These are phyloP conservation scores for Candida ulmi DNA, from an alignment of 805 yeast genomes.

Conservation along the genomic window DNA sequence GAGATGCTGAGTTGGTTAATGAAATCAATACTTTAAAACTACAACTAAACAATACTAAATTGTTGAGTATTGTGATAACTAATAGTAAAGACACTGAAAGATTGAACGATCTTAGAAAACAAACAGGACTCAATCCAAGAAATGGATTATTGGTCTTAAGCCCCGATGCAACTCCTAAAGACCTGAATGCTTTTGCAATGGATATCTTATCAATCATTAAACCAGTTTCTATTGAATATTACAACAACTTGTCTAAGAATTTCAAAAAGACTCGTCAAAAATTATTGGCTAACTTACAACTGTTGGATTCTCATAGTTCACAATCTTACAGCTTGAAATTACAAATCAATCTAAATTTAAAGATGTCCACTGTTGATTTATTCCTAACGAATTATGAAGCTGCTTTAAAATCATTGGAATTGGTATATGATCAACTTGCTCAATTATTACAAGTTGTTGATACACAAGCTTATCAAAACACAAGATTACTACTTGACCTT, in stretches of 20 bases:
- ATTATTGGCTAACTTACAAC: conserved; percentile 2
- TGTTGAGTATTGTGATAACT: conserved; percentile 31
- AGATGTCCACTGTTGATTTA: background rate
- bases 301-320: background rate
- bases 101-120: conserved; percentile 30
- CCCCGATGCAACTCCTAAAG: conserved; percentile 33
- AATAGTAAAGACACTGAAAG: conserved; percentile 31
- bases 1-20: conserved; percentile 28
- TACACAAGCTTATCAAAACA: conserved; percentile 23
- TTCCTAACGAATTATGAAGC: conserved; percentile 26
- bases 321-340: background rate
- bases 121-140: conserved; percentile 37
- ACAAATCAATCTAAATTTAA: background rate
- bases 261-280: conserved; percentile 33
- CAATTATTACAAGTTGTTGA: conserved; percentile 28
- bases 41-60: conserved; percentile 24
- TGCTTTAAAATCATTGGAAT: conserved; percentile 45
- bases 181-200: conserved; percentile 33
- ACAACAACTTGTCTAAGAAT: conserved; percentile 32
- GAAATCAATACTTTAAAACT: conserved; percentile 34
- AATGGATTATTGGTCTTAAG: conserved; percentile 37
- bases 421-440: conserved; percentile 46
- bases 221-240: conserved; percentile 40
- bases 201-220: conserved; percentile 33
- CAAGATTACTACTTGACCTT: conserved; percentile 48